These are phyloP conservation scores for Plasmodium inui DNA, from an alignment of 169 alveolate genomes.

Conservation along the genomic window DNA sequence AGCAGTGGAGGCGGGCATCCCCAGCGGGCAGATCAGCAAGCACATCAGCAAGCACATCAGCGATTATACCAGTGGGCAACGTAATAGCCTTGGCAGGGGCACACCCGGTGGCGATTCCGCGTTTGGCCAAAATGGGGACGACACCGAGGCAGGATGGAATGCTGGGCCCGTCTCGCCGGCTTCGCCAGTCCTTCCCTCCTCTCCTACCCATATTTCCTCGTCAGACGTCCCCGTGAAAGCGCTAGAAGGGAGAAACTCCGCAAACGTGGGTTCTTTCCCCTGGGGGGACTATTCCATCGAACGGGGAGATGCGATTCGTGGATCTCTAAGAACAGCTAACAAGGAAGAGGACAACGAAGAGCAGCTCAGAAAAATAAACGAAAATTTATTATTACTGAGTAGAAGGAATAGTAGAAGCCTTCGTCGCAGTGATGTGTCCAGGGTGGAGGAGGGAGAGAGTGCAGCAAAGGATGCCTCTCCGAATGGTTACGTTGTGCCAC, in stretches of 20 bases:
- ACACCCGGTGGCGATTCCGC: background rate
- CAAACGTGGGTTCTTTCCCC: background rate
- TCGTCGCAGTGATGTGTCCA: background rate
- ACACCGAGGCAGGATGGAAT: background rate
- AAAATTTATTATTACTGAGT: background rate
- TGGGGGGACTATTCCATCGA: background rate
- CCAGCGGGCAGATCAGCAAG: background rate
- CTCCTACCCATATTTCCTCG: background rate
- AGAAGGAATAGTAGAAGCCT: background rate
- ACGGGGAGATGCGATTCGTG: background rate
- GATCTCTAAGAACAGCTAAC: background rate
- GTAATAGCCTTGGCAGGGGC: background rate
- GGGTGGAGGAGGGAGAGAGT: background rate
- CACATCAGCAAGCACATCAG: background rate
- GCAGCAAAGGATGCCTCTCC: background rate
- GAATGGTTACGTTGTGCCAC: background rate
- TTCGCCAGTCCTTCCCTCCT: background rate
- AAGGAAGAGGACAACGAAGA: background rate
- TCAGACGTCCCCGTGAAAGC: background rate
- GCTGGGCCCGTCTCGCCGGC: background rate
- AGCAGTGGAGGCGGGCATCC: background rate
- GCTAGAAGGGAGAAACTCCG: background rate
- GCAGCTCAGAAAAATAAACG: slow-evolving; percentile 3
- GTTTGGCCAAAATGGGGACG: background rate
- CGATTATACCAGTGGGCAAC: background rate